Evolutionary conservation across 768 basidiomycete species (phyloP), one percentile per base, ranked within the genome.

Genomic region (Sarcodon sp.): DNA sequence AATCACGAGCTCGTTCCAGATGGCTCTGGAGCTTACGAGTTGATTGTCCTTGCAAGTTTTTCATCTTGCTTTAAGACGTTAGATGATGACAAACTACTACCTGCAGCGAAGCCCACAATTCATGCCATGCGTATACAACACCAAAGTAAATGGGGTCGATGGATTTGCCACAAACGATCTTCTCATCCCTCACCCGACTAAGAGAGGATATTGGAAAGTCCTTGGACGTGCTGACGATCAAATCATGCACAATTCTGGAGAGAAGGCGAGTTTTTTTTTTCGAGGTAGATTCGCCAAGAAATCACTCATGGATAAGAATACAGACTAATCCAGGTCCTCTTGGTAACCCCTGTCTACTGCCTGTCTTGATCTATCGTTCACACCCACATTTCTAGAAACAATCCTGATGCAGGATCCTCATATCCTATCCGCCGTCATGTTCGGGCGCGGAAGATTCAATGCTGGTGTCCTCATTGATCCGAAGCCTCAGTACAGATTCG

Each of bases 161-260:
- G 65, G 60, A 1, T 71, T 66, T 49, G 61, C 66, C 15, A 70
- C 69, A 0, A 63, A 58, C 33, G 72, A 72, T 48, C 60, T 73
- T 0, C 46, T 75, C 9, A 41, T 63, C 18, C 64, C 55, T 6
- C 71, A 75, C 53, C 70, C 72, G 5, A 62, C 60, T 0, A 64
- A 67, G 15, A 57, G 55, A 1, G 55, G 56, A 1, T 51, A 63
- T 31, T 72, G 62, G 60, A 66, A 57, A 46, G 53, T 73, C 1
- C 63, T 58, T 44, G 71, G 73, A 2, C 60, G 74, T 12, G 58
- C 55, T 7, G 72, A 73, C 48, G 72, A 74, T 48, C 71, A 72
- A 53, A 67, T 74, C 36, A 66, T 67, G 57, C 63, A 53, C 34
- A 69, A 56, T 33, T 69, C 65, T 10, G 69, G 69, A 15, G 65